Conservation (phyloP, 2,329 filamentous ascomycete genomes). For the Xylaria sp. region DNA sequence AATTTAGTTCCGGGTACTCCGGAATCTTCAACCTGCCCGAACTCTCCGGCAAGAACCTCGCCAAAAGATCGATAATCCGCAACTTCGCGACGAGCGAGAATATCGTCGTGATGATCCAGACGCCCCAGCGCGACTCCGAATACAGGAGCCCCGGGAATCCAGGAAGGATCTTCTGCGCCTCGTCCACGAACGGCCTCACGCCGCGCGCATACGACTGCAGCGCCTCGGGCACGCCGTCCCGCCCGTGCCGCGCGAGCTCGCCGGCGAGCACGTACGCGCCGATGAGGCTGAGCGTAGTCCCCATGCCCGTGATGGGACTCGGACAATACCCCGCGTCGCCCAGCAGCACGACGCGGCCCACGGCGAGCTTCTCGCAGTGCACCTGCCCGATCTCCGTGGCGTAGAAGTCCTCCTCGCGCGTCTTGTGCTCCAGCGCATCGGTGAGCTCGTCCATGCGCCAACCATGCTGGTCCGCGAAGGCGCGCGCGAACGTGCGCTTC, state of each 20-base stretch:
- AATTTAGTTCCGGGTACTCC: constrained; percentile 45
- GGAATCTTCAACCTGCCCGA: constrained; percentile 43
- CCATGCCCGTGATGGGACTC: constrained; percentile 61
- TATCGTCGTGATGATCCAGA: constrained; percentile 36
- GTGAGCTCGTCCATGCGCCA: constrained; percentile 20
- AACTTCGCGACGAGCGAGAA: constrained; percentile 45
- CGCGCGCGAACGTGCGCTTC: constrained; percentile 39
- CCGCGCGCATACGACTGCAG: constrained; percentile 57
- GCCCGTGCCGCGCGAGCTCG: constrained; percentile 54
- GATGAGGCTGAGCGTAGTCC: constrained; percentile 60
- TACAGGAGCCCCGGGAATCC: constrained; percentile 41
- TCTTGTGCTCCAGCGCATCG: neutral
- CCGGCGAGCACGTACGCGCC: constrained; percentile 68
- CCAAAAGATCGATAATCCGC: constrained; percentile 39
- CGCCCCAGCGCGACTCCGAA: constrained; percentile 39
- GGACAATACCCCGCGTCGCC: constrained; percentile 67
- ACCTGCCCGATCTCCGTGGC: constrained; percentile 58
- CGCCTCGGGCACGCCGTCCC: constrained; percentile 47
- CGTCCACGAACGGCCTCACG: constrained; percentile 58
- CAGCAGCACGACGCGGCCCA: constrained; percentile 60
- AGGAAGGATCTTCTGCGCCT: constrained; percentile 51
- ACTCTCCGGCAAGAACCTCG: constrained; percentile 38
- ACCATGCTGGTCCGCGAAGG: constrained; percentile 49
- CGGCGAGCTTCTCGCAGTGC: constrained; percentile 55
- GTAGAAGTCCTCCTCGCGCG: constrained; percentile 58